Conservation (phyloP, 192 early-diverging fungal species). For the Gryganskiella cystojenkinii region DNA sequence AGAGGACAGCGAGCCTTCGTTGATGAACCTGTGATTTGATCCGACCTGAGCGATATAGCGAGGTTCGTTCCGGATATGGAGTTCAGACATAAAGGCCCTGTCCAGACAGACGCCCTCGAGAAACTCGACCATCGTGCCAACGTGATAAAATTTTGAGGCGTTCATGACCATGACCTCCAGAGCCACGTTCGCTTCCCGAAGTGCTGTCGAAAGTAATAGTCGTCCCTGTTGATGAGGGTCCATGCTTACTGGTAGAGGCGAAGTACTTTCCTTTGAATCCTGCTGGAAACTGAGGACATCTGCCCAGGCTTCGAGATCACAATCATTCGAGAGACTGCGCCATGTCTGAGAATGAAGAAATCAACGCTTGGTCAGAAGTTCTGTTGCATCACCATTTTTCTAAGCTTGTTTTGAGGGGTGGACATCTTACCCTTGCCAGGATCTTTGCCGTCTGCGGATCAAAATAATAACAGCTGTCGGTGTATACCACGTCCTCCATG, state of each 20-base stretch:
- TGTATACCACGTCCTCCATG: constrained; percentile 40
- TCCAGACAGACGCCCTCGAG: constrained; percentile 28
- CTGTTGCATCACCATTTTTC: too few relatives aligned
- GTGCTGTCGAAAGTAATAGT: constrained; percentile 4
- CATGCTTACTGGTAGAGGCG: background rate
- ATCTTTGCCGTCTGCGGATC: constrained; percentile 39
- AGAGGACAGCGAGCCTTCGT: too few relatives aligned
- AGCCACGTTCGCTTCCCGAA: constrained; percentile 10
- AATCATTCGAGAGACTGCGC: constrained; percentile 4
- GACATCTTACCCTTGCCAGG: constrained; percentile 40
- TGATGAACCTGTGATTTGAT: background rate
- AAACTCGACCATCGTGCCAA: constrained; percentile 56
- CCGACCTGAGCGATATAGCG: constrained; percentile 5
- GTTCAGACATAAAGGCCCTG: constrained; percentile 28
- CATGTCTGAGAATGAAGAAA: constrained; percentile 8
- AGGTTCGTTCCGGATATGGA: constrained; percentile 16
- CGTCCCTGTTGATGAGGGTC: constrained; percentile 15
- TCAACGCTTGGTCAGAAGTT: too few relatives aligned
- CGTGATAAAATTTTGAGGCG: constrained; percentile 54
- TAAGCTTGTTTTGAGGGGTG: too few relatives aligned
- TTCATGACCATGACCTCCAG: constrained; percentile 54
- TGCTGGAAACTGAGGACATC: constrained; percentile 48
- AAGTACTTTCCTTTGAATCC: too few relatives aligned
- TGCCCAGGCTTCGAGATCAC: constrained; percentile 57
- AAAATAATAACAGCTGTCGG: constrained; percentile 56